Evolutionary conservation across 2,329 filamentous ascomycete species (phyloP).

Genomic region (Acephala macrosclerotiorum): DNA sequence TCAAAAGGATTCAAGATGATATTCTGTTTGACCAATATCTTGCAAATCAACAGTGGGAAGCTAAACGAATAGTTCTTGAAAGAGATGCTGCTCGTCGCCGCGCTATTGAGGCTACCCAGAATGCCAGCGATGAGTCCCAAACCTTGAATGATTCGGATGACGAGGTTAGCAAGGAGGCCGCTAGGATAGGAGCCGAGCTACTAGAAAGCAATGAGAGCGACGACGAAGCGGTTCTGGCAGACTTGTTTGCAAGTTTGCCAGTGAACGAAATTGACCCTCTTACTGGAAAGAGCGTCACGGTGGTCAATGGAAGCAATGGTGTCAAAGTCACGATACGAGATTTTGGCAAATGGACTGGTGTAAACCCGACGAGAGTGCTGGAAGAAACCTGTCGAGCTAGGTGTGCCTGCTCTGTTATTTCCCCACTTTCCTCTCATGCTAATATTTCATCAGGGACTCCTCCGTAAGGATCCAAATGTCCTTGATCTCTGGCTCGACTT

Average conservation of each 20-base stretch:
- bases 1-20: slow-evolving; percentile 80
- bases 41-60: slow-evolving; percentile 72
- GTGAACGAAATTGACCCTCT: slow-evolving; percentile 64
- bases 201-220: slow-evolving; percentile 59
- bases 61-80: slow-evolving; percentile 64
- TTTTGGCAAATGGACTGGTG: slow-evolving; percentile 83
- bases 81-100: slow-evolving; percentile 64
- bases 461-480: slow-evolving; percentile 72
- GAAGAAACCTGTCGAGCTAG: slow-evolving; percentile 89
- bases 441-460: slow-evolving; percentile 63
- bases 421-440: neutral
- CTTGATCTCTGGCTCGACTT: slow-evolving; percentile 75
- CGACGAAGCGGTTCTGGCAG: slow-evolving; percentile 60
- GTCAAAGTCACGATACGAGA: slow-evolving; percentile 72
- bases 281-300: slow-evolving; percentile 65
- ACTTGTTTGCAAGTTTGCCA: slow-evolving; percentile 67
- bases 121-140: slow-evolving; percentile 39
- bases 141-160: slow-evolving; percentile 51
- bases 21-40: slow-evolving; percentile 74
- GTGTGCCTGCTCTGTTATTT: slow-evolving; percentile 49
- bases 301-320: slow-evolving; percentile 60
- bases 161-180: slow-evolving; percentile 61
- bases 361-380: slow-evolving; percentile 77
- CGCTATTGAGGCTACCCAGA: slow-evolving; percentile 43
- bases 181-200: slow-evolving; percentile 64